A percentile compares a stretch with the other conserved stretches of the same genome.
Conservation (phyloP, 108 stramenopile species). For the Skeletonema marinoi region DNA sequence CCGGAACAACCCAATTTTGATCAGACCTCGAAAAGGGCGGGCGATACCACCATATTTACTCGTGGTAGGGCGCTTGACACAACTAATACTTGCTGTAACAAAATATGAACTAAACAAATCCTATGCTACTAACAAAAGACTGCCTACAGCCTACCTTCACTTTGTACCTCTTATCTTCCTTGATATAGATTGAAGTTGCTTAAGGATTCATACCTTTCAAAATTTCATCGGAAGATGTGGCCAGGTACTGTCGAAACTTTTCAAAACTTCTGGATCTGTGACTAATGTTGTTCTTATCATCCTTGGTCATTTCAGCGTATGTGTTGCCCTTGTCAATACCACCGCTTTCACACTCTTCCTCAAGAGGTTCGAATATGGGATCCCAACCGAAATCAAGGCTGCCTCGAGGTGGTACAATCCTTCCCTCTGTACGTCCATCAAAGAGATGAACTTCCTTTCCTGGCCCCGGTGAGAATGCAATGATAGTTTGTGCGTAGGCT, state of each 20-base stretch:
- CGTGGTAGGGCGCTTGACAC: not conserved
- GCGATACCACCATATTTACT: not conserved
- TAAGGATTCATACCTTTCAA: not conserved
- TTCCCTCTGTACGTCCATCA: constrained; percentile 62
- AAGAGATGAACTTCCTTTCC: constrained; percentile 72
- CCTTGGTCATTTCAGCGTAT: constrained; percentile 91
- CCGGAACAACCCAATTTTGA: not conserved
- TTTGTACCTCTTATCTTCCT: not conserved
- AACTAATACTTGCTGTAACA: not conserved
- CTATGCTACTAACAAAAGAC: not conserved
- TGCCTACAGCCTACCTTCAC: not conserved
- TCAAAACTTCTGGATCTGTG: constrained; percentile 67
- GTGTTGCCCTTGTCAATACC: constrained; percentile 38
- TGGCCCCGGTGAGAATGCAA: constrained; percentile 82
- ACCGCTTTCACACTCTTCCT: constrained; percentile 33
- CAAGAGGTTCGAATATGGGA: constrained; percentile 86
- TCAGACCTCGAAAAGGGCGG: too few relatives aligned
- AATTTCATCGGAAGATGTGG: constrained; percentile 1
- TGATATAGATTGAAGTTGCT: too few relatives aligned
- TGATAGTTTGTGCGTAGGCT: constrained; percentile 91
- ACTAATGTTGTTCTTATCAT: constrained; percentile 83
- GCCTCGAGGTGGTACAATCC: constrained; percentile 85
- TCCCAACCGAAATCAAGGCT: constrained; percentile 90
- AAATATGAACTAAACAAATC: not conserved
- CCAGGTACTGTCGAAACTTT: constrained; percentile 28